Base-by-base conservation (phyloP, 2,329 filamentous ascomycete species). In the Diaporthe batatas region DNA sequence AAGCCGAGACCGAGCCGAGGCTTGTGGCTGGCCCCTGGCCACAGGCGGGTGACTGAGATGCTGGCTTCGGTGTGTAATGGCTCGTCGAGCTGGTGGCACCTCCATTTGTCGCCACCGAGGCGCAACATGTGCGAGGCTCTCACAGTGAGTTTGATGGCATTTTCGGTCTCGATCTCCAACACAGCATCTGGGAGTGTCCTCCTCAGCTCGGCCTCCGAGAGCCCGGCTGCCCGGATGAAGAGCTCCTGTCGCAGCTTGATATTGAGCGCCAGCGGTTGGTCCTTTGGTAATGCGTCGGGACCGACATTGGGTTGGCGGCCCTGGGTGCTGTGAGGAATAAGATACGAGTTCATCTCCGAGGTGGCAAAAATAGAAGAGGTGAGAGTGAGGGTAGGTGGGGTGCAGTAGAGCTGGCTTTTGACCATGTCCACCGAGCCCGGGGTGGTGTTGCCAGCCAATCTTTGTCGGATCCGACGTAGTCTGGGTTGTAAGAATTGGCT, bases 201-300 rank as follows among this genome's bases (percentile, higher is more conserved):
- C 44, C n/a, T 47, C 65, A 72, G 39, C 2, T 65, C 65, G 16
- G 55, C 25, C n/a, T 55, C 65, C 2, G 65, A 42, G 3, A 65
- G 49, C 11, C 71, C 55, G 12, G 70, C n/a, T 6, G 23, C 34
- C 4, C 73, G 69, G 72, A 74, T 75, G 57, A 78, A 77, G 23
- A 86, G 75, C 73, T 84, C 83, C 74, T 86, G 85, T 4, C 81
- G 82, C 49, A 85, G 77, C 21, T 79, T 80, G 16, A 84, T 42
- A 1, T 78, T 80, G 44, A 85, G 76, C 4, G 82, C 73, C 0
- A 84, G 84, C 0, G 82, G 75, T 7, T 81, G 82, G 25, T 81
- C 78, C 6, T 80, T 80, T 1, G 80, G 78, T 25, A 84, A 80
- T 2, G 81, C 77, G 25, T 82, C 77, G 21, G 84, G 81, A 2